Percentiles rank a stretch among this genome's conserved stretches.
phyloP scores from a whole-genome alignment of 2,329 filamentous ascomycete genomes.

The Cordyceps javanica region DNA sequence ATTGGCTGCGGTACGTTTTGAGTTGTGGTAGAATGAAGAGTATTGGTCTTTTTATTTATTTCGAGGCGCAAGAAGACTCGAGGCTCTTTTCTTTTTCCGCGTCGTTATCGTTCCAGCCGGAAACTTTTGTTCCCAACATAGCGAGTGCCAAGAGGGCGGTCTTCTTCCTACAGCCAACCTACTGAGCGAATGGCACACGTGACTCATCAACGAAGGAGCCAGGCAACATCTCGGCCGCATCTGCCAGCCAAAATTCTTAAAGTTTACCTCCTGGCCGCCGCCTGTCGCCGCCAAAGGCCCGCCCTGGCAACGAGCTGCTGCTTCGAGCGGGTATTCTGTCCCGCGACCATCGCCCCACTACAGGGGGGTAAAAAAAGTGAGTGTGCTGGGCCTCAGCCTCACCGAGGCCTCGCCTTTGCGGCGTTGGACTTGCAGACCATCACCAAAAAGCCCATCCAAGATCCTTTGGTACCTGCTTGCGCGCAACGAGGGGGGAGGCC shows the following conservation, averaged over 20 bases:
- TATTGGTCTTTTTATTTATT: neutral
- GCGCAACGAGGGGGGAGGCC: slow-evolving; percentile 12
- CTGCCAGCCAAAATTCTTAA: neutral
- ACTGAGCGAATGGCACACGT: neutral
- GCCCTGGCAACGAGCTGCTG: neutral
- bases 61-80: neutral
- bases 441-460: neutral
- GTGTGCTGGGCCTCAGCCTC: neutral
- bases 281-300: neutral
- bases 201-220: neutral
- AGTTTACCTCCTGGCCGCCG: neutral
- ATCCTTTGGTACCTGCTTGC: slow-evolving; percentile 7
- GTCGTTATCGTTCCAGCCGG: neutral
- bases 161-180: neutral
- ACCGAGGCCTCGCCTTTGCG: neutral
- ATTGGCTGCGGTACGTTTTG: neutral
- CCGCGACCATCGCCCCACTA: neutral
- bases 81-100: neutral
- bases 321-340: neutral
- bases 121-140: neutral
- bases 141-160: neutral
- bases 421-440: slow-evolving; percentile 3
- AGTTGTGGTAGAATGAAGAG: too few relatives aligned
- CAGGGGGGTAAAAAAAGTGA: neutral
- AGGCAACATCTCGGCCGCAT: neutral